These are phyloP conservation scores for Stephania cephalantha DNA, from an alignment of 164 flowering plant genomes.

Conservation along the genomic window DNA sequence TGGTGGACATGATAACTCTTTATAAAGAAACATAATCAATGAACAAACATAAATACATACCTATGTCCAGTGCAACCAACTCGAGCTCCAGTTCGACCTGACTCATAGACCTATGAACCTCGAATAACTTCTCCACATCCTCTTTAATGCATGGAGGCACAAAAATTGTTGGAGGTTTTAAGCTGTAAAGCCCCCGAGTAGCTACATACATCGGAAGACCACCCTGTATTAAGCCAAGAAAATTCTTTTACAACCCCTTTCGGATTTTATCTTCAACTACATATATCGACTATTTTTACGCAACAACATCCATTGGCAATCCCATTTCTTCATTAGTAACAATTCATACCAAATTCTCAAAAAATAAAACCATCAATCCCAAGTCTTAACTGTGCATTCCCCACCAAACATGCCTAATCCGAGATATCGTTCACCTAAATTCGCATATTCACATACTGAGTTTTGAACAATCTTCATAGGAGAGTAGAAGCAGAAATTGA, in stretches of 20 bases:
- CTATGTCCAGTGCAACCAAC: constrained; percentile 80
- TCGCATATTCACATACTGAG: too few relatives aligned
- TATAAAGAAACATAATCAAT: background rate
- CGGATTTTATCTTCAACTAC: too few relatives aligned
- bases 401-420: too few relatives aligned
- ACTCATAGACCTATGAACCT: constrained; percentile 74
- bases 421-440: too few relatives aligned
- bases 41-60: constrained; percentile 32
- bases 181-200: constrained; percentile 84
- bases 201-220: constrained; percentile 98
- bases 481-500: too few relatives aligned
- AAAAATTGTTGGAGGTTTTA: constrained; percentile 85
- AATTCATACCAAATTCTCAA: too few relatives aligned
- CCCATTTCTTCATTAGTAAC: background rate
- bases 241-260: background rate
- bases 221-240: constrained; percentile 46
- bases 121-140: constrained; percentile 82
- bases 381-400: too few relatives aligned
- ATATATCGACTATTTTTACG: background rate
- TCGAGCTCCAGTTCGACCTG: constrained; percentile 71
- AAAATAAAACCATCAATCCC: too few relatives aligned
- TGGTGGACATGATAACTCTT: background rate
- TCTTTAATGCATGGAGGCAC: constrained; percentile 90
- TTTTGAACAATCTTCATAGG: too few relatives aligned
- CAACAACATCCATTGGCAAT: background rate